phyloP scores from a whole-genome alignment of 2,329 filamentous ascomycete species.

The Conoideocrella luteorostrata region DNA sequence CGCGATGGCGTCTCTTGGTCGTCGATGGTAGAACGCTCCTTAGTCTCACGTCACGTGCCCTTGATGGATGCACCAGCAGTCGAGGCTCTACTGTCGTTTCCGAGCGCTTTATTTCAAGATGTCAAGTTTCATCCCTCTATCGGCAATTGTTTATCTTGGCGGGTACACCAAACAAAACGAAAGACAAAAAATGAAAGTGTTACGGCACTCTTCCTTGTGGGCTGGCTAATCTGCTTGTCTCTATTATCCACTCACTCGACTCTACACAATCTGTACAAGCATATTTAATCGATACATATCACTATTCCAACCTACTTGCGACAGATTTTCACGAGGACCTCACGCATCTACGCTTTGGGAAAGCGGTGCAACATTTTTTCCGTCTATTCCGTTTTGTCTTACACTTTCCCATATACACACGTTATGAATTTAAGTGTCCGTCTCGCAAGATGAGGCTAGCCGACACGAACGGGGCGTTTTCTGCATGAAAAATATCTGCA shows the following conservation, averaged over 20 bases:
- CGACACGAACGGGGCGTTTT: slow-evolving; percentile 36
- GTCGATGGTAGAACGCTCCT: slow-evolving; percentile 44
- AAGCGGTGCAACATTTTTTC: slow-evolving; percentile 40
- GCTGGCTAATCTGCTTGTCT: slow-evolving; percentile 16
- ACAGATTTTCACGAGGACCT: slow-evolving; percentile 23
- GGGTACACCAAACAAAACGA: slow-evolving; percentile 32
- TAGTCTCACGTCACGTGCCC: slow-evolving; percentile 24
- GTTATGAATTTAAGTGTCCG: slow-evolving; percentile 20
- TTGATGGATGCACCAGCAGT: slow-evolving; percentile 23
- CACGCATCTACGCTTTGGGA: slow-evolving; percentile 22
- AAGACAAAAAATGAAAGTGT: slow-evolving; percentile 29
- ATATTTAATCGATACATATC: slow-evolving; percentile 42
- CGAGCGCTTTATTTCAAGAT: slow-evolving; percentile 24
- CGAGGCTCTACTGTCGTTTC: slow-evolving; percentile 27
- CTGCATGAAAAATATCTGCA: slow-evolving; percentile 20
- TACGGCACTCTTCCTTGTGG: slow-evolving; percentile 27
- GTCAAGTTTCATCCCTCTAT: slow-evolving; percentile 36
- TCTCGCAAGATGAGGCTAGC: slow-evolving; percentile 30
- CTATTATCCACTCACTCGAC: slow-evolving; percentile 24
- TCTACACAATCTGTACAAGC: slow-evolving; percentile 37
- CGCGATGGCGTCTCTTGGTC: slow-evolving; percentile 50
- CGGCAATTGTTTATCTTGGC: slow-evolving; percentile 44
- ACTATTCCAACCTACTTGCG: slow-evolving; percentile 18
- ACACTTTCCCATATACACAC: slow-evolving; percentile 17
- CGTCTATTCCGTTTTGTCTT: slow-evolving; percentile 21